These are phyloP conservation scores for Umbilicaria muhlenbergii DNA, from an alignment of 495 filamentous ascomycete species.

Conservation along the genomic window DNA sequence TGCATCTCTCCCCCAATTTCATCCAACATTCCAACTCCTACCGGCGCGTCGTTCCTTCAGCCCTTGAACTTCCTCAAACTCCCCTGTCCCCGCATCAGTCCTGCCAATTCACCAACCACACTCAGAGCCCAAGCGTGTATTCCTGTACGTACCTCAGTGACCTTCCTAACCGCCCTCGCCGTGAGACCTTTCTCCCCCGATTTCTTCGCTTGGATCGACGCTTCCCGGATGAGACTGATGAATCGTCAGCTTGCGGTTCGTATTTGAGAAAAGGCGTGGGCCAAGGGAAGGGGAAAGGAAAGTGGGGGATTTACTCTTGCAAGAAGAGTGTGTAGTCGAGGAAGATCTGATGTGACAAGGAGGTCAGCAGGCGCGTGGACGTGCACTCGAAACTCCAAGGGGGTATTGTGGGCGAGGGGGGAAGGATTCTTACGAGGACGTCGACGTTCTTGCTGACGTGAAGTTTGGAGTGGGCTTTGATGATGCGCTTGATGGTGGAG, in stretches of 20 bases:
- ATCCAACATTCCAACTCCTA: not conserved
- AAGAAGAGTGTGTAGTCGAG: constrained; percentile 84
- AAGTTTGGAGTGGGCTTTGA: constrained; percentile 75
- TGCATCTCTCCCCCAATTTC: not conserved
- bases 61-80: constrained; percentile 66
- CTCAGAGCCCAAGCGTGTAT: no score
- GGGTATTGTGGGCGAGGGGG: not conserved
- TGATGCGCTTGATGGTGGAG: constrained; percentile 67
- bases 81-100: constrained; percentile 28
- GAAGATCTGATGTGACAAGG: constrained; percentile 43
- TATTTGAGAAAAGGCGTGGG: constrained; percentile 7
- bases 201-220: constrained; percentile 59
- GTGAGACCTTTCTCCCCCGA: constrained; percentile 56
- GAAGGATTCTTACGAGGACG: constrained; percentile 48
- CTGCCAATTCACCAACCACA: not conserved
- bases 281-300: not conserved
- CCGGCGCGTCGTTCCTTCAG: no score
- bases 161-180: constrained; percentile 59
- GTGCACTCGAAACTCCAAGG: not conserved
- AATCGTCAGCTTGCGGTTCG: no score
- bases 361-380: not conserved
- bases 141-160: constrained; percentile 67
- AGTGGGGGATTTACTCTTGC: constrained; percentile 47
- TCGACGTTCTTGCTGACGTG: constrained; percentile 75
- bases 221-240: constrained; percentile 70